Percentiles rank a stretch among this genome's conserved stretches.
phyloP scores from a whole-genome alignment of 2,329 filamentous ascomycete genomes.

The Penicillium vulpinum region DNA sequence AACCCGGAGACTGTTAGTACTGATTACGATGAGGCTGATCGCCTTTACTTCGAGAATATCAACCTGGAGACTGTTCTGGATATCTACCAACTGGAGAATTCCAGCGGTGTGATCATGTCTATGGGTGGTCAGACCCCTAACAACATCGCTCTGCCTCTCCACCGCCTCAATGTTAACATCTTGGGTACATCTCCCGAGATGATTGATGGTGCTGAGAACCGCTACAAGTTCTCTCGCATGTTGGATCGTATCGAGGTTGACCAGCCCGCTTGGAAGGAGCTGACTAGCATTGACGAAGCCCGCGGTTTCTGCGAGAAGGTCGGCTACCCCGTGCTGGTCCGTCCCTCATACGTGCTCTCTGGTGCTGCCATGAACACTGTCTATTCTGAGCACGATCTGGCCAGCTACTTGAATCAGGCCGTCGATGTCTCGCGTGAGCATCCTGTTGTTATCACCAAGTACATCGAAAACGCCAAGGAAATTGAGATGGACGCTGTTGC shows the following conservation, averaged over 20 bases:
- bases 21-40: conserved; percentile 92
- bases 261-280: conserved; percentile 96
- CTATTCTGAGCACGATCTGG: conserved; percentile 90
- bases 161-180: conserved; percentile 86
- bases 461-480: conserved; percentile 98
- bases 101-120: conserved; percentile 82
- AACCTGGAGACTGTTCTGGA: conserved; percentile 86
- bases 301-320: conserved; percentile 83
- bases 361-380: conserved; percentile 99
- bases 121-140: conserved; percentile 98
- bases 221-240: conserved; percentile 99
- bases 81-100: conserved; percentile 84
- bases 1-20: conserved; percentile 89
- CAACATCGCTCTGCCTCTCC: conserved; percentile 90
- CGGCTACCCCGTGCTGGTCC: conserved; percentile 88
- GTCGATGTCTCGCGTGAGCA: conserved; percentile 91
- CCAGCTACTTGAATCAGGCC: conserved; percentile 84
- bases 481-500: conserved; percentile 99
- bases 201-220: conserved; percentile 96
- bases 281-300: conserved; percentile 92
- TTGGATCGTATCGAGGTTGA: conserved; percentile 91
- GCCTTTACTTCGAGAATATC: conserved; percentile 95
- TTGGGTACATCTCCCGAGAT: conserved; percentile 96
- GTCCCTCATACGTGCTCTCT: conserved; percentile 94
- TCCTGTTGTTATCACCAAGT: conserved; percentile 98